phyloP scores from a whole-genome alignment of 2,329 filamentous ascomycete species.

The Monilinia aucupariae region DNA sequence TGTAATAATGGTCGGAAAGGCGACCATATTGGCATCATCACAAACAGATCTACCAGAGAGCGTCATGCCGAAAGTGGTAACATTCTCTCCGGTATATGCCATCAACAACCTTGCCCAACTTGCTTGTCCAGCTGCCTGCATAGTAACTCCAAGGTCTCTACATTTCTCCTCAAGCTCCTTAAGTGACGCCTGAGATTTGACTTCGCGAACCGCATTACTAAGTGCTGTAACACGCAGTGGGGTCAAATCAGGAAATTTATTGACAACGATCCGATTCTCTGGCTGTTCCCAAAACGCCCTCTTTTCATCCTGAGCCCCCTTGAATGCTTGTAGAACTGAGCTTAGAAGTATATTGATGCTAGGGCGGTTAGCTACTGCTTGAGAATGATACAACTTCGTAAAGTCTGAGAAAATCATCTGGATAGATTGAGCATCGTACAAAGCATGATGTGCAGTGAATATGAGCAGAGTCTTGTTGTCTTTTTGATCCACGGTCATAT shows the following conservation, averaged over 20 bases:
- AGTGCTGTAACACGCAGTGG: slow-evolving; percentile 46
- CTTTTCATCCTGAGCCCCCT: slow-evolving; percentile 33
- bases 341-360: slow-evolving; percentile 41
- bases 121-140: slow-evolving; percentile 71
- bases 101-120: slow-evolving; percentile 73
- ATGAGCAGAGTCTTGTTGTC: slow-evolving; percentile 20
- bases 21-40: slow-evolving; percentile 51
- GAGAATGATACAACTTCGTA: slow-evolving; percentile 36
- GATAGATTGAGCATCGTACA: slow-evolving; percentile 80
- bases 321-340: slow-evolving; percentile 40
- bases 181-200: slow-evolving; percentile 39
- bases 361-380: slow-evolving; percentile 25
- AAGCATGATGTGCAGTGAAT: slow-evolving; percentile 58
- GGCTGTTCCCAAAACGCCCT: slow-evolving; percentile 59
- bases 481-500: slow-evolving; percentile 20
- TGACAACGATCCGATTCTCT: slow-evolving; percentile 50
- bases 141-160: slow-evolving; percentile 54
- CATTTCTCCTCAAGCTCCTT: slow-evolving; percentile 51
- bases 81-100: slow-evolving; percentile 68
- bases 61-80: slow-evolving; percentile 73
- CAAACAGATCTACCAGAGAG: slow-evolving; percentile 65
- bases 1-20: slow-evolving; percentile 78
- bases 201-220: slow-evolving; percentile 36
- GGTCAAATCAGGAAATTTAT: slow-evolving; percentile 71
- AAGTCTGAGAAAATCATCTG: slow-evolving; percentile 59